These are phyloP conservation scores for Solanum pimpinellifolium DNA, from an alignment of 257 asterid genomes.

Conservation along the genomic window DNA sequence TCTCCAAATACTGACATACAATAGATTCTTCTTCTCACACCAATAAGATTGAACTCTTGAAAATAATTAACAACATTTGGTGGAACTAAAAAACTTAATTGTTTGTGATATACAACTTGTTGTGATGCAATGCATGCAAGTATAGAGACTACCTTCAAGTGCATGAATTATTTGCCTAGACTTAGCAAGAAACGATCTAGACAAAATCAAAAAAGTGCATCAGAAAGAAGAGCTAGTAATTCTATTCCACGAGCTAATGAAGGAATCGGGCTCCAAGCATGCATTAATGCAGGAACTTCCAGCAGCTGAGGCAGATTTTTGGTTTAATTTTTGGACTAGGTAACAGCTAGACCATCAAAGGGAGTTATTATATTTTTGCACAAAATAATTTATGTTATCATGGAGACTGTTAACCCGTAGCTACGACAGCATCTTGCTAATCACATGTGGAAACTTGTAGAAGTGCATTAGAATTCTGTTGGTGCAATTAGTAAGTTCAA, in stretches of 20 bases:
- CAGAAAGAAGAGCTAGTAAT: background rate
- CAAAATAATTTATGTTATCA: background rate
- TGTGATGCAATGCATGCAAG: background rate
- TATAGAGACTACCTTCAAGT: background rate
- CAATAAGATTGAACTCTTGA: background rate
- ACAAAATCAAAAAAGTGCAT: background rate
- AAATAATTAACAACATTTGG: background rate
- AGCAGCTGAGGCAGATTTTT: background rate
- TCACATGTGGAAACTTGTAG: background rate
- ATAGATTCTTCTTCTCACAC: background rate
- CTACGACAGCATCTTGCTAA: background rate
- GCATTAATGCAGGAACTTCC: background rate
- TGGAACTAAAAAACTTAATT: background rate
- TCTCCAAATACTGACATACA: background rate
- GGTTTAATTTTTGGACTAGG: background rate
- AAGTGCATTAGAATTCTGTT: background rate
- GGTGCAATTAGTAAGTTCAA: background rate
- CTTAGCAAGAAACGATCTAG: background rate
- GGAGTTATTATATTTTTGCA: background rate
- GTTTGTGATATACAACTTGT: background rate
- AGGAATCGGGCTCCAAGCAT: background rate
- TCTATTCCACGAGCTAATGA: background rate
- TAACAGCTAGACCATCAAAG: background rate
- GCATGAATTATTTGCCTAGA: background rate
- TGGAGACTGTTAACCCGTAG: background rate